A percentile compares a stretch with the other conserved stretches of the same genome.
These are phyloP conservation scores for Fomitopsis betulina DNA, from an alignment of 1,284 basidiomycete species.

Conservation along the genomic window DNA sequence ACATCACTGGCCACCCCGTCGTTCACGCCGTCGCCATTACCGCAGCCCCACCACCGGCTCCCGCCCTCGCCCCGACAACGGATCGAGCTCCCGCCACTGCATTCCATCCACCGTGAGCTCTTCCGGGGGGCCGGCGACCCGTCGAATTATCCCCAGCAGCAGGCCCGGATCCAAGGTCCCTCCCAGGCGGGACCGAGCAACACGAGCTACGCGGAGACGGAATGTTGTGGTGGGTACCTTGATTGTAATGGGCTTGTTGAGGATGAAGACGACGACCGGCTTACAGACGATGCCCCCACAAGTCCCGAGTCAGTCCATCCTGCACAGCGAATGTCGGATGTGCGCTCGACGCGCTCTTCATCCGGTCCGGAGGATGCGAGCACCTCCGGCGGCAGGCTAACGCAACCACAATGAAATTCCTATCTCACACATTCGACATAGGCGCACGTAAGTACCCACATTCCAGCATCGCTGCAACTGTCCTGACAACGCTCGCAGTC, in stretches of 20 bases:
- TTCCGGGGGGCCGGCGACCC: slow-evolving; percentile 9
- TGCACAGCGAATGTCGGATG: slow-evolving; percentile 22
- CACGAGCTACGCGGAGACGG: slow-evolving; percentile 8
- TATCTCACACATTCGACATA: background rate
- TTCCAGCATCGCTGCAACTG: background rate
- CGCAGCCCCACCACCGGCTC: slow-evolving; percentile 17
- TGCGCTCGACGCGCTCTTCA: slow-evolving; percentile 24
- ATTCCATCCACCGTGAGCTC: slow-evolving; percentile 17
- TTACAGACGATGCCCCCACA: slow-evolving; percentile 13
- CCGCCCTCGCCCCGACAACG: slow-evolving; percentile 22
- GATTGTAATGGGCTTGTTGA: slow-evolving; percentile 44
- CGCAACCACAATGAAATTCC: background rate
- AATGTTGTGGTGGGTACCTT: slow-evolving; percentile 46
- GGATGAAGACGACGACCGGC: slow-evolving; percentile 27
- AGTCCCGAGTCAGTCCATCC: slow-evolving; percentile 7
- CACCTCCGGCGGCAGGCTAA: background rate
- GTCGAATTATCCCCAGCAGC: slow-evolving; percentile 11
- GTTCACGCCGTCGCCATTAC: slow-evolving; percentile 21
- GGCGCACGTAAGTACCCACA: background rate
- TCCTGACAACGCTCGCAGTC: background rate
- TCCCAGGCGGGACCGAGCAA: background rate
- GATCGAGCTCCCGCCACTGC: slow-evolving; percentile 21
- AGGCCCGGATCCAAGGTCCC: background rate
- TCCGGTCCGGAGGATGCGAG: slow-evolving; percentile 11
- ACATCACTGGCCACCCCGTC: slow-evolving; percentile 22